Conservation (phyloP, 352 stramenopile species). For the Elongisporangium undulatum region DNA sequence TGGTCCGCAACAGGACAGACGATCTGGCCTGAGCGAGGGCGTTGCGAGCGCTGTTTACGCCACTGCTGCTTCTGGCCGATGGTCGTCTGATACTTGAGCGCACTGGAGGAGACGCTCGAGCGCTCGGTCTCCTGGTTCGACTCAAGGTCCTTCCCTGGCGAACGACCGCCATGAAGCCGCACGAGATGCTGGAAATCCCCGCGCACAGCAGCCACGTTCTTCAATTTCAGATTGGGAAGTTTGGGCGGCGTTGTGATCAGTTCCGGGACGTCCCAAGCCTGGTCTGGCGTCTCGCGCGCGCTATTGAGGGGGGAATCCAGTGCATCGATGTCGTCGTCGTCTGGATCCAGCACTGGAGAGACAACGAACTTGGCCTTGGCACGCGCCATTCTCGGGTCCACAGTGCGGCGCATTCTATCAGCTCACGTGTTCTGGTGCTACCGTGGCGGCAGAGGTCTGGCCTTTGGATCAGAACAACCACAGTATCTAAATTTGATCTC, state of each 20-base stretch:
- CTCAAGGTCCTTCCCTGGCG: neutral
- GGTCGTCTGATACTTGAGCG: slow-evolving; percentile 40
- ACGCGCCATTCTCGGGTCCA: neutral
- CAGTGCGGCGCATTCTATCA: slow-evolving; percentile 16
- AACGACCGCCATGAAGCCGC: neutral
- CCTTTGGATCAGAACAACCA: neutral
- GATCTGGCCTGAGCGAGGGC: slow-evolving; percentile 24
- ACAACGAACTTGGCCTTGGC: neutral
- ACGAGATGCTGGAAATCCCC: neutral
- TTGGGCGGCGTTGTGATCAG: slow-evolving; percentile 6
- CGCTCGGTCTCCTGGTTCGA: slow-evolving; percentile 31
- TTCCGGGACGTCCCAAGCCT: neutral
- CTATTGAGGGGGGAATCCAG: neutral
- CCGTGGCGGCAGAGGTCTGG: neutral
- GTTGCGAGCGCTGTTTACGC: slow-evolving; percentile 34
- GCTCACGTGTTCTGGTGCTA: neutral
- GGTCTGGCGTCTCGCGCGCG: neutral
- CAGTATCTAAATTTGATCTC: neutral
- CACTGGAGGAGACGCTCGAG: neutral
- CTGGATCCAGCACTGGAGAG: slow-evolving; percentile 34
- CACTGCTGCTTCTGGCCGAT: slow-evolving; percentile 68
- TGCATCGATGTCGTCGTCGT: slow-evolving; percentile 29
- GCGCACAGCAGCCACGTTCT: neutral
- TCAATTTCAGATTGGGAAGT: neutral
- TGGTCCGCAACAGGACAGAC: slow-evolving; percentile 40